These are phyloP conservation scores for Coffea eugenioides DNA, from an alignment of 257 asterid genomes.

Conservation along the genomic window DNA sequence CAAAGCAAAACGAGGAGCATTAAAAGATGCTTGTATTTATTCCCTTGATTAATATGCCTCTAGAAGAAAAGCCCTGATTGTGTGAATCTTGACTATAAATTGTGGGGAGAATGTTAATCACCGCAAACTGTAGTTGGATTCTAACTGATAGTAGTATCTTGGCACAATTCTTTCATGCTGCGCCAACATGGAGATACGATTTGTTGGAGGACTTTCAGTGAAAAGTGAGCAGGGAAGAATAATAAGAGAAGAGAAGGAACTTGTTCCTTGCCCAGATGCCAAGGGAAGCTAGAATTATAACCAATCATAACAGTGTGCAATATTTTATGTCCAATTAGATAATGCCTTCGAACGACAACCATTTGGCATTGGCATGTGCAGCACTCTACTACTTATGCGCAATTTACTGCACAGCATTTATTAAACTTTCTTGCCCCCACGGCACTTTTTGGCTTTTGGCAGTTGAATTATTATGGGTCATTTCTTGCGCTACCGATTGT, in stretches of 20 bases:
- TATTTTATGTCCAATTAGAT: not conserved
- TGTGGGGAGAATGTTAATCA: not conserved
- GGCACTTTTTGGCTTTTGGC: constrained; percentile 7
- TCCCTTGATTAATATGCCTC: not conserved
- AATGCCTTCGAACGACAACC: not conserved
- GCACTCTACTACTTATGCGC: not conserved
- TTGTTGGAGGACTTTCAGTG: not conserved
- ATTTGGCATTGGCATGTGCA: constrained; percentile 7
- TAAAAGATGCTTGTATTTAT: not conserved
- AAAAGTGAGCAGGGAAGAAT: too few species aligned
- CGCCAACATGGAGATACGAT: not conserved
- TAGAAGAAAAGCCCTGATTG: not conserved
- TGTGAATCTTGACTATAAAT: not conserved
- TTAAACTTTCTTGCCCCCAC: not conserved
- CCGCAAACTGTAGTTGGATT: not conserved
- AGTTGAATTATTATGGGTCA: not conserved
- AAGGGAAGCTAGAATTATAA: not conserved
- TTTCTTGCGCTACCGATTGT: not conserved
- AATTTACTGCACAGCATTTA: constrained; percentile 8
- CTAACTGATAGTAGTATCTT: not conserved
- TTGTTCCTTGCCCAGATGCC: not conserved
- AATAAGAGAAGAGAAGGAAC: too few species aligned
- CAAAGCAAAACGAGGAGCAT: not conserved
- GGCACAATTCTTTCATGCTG: not conserved
- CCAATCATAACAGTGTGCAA: not conserved